These are phyloP conservation scores for Globisporangium splendens DNA, from an alignment of 352 stramenopile species.

Conservation along the genomic window DNA sequence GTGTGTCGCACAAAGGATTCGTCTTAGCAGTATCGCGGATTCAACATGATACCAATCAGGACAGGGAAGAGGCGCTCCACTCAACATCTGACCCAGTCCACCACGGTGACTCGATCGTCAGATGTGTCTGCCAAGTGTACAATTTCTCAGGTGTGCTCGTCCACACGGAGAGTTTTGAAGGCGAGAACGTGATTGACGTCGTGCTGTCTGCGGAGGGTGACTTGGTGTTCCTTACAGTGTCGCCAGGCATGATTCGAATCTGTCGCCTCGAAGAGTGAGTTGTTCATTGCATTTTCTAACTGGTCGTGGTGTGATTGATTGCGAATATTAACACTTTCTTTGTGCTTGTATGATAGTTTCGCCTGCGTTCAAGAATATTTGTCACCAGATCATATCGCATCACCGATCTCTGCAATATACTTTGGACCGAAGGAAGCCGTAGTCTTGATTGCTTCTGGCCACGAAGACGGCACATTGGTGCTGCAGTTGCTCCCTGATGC, in stretches of 20 bases:
- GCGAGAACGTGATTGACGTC: constrained; percentile 49
- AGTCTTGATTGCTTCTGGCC: constrained; percentile 64
- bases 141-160: constrained; percentile 65
- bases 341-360: constrained; percentile 31
- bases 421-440: constrained; percentile 77
- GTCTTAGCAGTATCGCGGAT: constrained; percentile 42
- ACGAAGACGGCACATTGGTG: constrained; percentile 70
- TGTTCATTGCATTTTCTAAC: background rate
- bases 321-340: too few relatives aligned
- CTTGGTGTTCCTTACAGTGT: constrained; percentile 61
- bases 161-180: constrained; percentile 36
- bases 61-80: background rate
- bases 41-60: background rate
- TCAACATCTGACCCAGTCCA: background rate
- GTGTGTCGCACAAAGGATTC: constrained; percentile 57
- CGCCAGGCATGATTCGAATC: constrained; percentile 42
- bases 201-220: constrained; percentile 68
- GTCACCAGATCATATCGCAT: constrained; percentile 19
- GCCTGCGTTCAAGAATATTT: constrained; percentile 75
- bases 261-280: constrained; percentile 83
- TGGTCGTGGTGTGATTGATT: background rate
- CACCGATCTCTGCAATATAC: constrained; percentile 51
- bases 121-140: constrained; percentile 54
- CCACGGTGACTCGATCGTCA: constrained; percentile 9
- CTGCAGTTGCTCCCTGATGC: constrained; percentile 80